phyloP scores from a whole-genome alignment of 306 rosid genomes.

The Vicia faba region DNA sequence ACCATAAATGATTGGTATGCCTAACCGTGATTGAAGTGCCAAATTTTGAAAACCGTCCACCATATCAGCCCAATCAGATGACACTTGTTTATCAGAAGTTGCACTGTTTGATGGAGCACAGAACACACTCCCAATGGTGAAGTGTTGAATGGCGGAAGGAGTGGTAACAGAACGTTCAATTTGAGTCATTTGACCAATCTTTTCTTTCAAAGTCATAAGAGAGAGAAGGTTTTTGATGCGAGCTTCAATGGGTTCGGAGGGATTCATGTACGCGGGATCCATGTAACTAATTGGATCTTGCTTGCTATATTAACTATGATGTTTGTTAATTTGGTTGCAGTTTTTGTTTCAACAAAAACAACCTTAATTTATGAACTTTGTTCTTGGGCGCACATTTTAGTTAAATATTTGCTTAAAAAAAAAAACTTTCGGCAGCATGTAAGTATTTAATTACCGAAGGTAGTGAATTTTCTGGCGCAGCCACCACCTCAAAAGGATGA shows the following conservation, averaged over 20 bases:
- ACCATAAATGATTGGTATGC: slow-evolving; percentile 72
- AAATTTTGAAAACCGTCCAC: slow-evolving; percentile 61
- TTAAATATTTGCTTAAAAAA: neutral
- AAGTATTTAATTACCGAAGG: too few species aligned
- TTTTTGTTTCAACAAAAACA: neutral
- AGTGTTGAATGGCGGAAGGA: neutral
- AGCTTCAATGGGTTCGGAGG: slow-evolving; percentile 55
- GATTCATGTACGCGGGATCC: slow-evolving; percentile 48
- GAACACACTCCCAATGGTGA: slow-evolving; percentile 50
- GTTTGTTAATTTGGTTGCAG: neutral
- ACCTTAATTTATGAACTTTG: neutral
- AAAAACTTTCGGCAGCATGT: neutral
- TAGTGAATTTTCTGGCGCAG: too few species aligned
- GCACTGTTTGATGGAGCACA: slow-evolving; percentile 63
- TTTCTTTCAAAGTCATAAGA: slow-evolving; percentile 66
- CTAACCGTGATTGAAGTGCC: slow-evolving; percentile 64
- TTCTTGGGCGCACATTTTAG: neutral
- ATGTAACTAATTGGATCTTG: neutral
- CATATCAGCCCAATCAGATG: slow-evolving; percentile 79
- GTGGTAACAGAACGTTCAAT: slow-evolving; percentile 12
- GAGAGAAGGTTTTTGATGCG: slow-evolving; percentile 70
- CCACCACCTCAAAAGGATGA: too few species aligned
- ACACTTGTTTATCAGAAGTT: slow-evolving; percentile 53
- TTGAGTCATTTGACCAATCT: slow-evolving; percentile 17
- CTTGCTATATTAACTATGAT: neutral